Conservation (phyloP, 2,329 filamentous ascomycete species). For the Cladosporium sp. region DNA sequence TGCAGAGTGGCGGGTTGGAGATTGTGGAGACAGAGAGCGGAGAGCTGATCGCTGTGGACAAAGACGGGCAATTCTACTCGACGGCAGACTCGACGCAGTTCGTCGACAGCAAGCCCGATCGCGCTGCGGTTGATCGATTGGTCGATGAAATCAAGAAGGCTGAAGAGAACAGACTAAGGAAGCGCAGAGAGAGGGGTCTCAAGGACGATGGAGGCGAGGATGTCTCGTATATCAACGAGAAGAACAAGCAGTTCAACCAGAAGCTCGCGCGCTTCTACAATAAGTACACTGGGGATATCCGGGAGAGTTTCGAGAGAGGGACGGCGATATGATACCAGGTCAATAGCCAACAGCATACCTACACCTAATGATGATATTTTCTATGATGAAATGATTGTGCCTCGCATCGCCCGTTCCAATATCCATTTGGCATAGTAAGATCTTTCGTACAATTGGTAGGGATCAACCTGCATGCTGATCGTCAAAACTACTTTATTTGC, state of each 20-base stretch:
- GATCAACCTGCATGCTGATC: too few species aligned
- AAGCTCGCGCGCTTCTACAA: conserved; percentile 95
- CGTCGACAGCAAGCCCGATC: conserved; percentile 77
- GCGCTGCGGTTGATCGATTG: conserved; percentile 78
- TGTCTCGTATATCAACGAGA: conserved; percentile 98
- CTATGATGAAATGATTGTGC: neutral
- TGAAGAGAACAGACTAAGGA: conserved; percentile 80
- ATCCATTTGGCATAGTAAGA: too few species aligned
- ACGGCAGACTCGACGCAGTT: conserved; percentile 78
- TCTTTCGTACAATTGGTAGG: too few species aligned
- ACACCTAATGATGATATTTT: neutral
- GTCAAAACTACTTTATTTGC: too few species aligned
- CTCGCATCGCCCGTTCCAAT: too few species aligned
- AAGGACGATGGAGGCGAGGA: conserved; percentile 73
- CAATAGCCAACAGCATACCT: neutral
- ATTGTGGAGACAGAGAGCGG: conserved; percentile 94
- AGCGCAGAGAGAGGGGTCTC: conserved; percentile 70
- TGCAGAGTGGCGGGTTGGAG: conserved; percentile 76
- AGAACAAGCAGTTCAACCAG: conserved; percentile 99
- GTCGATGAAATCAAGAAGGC: conserved; percentile 82
- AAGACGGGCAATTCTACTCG: conserved; percentile 83
- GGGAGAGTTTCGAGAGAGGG: conserved; percentile 94
- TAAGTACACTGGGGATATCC: conserved; percentile 94
- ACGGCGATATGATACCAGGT: conserved; percentile 71
- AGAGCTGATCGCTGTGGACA: conserved; percentile 89